Evolutionary conservation across 2,329 filamentous ascomycete species (phyloP).

Genomic region (Aspergillus sp.): DNA sequence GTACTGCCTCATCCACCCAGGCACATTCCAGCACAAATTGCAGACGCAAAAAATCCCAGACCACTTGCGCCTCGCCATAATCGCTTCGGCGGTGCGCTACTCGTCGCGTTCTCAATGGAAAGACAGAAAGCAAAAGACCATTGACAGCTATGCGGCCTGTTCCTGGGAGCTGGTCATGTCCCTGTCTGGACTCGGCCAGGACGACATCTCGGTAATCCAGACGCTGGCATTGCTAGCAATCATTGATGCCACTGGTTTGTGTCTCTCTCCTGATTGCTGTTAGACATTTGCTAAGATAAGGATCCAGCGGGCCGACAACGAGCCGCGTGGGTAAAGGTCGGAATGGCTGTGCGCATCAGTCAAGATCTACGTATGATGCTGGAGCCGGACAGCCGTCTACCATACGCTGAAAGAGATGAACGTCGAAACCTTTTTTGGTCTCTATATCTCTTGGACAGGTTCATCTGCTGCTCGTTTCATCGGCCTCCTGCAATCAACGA

Average conservation of each 20-base stretch:
- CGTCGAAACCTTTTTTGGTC: constrained; percentile 39
- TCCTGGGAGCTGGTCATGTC: constrained; percentile 21
- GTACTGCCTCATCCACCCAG: constrained; percentile 17
- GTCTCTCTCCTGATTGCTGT: background rate
- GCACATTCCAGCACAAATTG: constrained; percentile 14
- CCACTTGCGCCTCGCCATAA: constrained; percentile 27
- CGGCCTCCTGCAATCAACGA: constrained; percentile 34
- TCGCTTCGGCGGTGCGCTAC: constrained; percentile 33
- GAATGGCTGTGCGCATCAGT: constrained; percentile 28
- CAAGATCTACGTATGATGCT: constrained; percentile 35
- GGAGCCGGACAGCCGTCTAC: constrained; percentile 23
- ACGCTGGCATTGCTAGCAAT: constrained; percentile 31
- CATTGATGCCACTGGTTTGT: constrained; percentile 23
- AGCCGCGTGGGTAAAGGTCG: constrained; percentile 37
- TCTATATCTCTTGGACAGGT: constrained; percentile 37
- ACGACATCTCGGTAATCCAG: constrained; percentile 19
- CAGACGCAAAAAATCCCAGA: constrained; percentile 11
- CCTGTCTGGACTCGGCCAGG: constrained; percentile 11
- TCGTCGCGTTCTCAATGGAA: constrained; percentile 22
- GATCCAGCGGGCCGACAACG: constrained; percentile 26
- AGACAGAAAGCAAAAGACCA: constrained; percentile 23
- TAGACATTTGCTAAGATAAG: background rate
- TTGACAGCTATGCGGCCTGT: constrained; percentile 19
- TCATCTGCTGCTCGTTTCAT: constrained; percentile 35
- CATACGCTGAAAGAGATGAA: constrained; percentile 29